Evolutionary conservation across 2,329 filamentous ascomycete genomes (phyloP).

Genomic region (Colletotrichum horii): DNA sequence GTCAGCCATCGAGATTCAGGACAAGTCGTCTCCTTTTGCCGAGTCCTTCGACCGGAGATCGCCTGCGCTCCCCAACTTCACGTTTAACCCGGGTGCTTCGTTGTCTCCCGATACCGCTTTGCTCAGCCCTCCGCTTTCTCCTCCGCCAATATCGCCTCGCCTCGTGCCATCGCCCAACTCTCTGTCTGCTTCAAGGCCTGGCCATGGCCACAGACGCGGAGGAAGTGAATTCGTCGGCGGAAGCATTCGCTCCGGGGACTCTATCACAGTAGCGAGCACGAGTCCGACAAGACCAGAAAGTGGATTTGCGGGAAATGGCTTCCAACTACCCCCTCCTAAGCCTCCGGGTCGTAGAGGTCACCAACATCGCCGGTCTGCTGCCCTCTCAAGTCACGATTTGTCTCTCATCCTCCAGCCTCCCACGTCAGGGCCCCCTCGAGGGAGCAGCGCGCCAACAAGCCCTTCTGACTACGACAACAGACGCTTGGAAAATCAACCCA

Average conservation of each 20-base stretch:
- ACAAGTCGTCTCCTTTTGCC: constrained; percentile 30
- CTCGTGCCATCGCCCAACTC: constrained; percentile 54
- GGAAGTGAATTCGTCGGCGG: constrained; percentile 89
- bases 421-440: constrained; percentile 55
- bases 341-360: constrained; percentile 69
- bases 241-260: constrained; percentile 62
- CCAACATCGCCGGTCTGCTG: constrained; percentile 79
- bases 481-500: background rate
- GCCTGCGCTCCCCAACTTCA: constrained; percentile 57
- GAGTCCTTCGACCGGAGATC: constrained; percentile 34
- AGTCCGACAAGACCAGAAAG: constrained; percentile 71
- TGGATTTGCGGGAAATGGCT: constrained; percentile 61
- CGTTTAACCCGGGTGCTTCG: constrained; percentile 58
- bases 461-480: constrained; percentile 52
- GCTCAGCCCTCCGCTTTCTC: constrained; percentile 62
- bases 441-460: constrained; percentile 70
- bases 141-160: constrained; percentile 47
- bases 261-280: constrained; percentile 67
- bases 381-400: constrained; percentile 85
- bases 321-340: constrained; percentile 52
- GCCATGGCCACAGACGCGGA: constrained; percentile 78
- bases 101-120: constrained; percentile 40
- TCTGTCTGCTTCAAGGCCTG: constrained; percentile 52
- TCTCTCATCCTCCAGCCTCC: constrained; percentile 69
- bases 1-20: constrained; percentile 56